Conservation (phyloP, 179 eudicot genomes). For the Nepenthes alata region DNA sequence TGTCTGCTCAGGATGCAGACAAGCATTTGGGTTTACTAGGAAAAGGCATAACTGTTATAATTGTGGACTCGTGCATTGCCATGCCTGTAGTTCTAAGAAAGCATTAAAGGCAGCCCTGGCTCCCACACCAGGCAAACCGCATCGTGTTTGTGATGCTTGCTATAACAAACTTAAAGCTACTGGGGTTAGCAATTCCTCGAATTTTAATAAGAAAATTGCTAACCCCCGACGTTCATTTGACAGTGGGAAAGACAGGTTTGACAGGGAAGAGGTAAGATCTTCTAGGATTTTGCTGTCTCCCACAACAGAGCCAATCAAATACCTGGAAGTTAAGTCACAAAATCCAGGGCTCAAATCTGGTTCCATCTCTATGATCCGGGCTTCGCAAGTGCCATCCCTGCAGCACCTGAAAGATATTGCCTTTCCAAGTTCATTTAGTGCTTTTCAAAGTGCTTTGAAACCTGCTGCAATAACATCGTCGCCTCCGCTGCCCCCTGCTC, state of each 20-base stretch:
- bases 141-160: constrained; percentile 83
- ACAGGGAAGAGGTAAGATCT: constrained; percentile 17
- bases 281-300: constrained; percentile 33
- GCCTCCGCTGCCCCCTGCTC: constrained; percentile 19
- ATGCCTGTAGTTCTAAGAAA: constrained; percentile 69
- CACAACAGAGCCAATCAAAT: constrained; percentile 52
- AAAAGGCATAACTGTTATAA: constrained; percentile 76
- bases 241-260: constrained; percentile 20
- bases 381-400: constrained; percentile 60
- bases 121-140: constrained; percentile 80
- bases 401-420: constrained; percentile 50
- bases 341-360: constrained; percentile 29
- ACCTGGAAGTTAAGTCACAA: constrained; percentile 46
- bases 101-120: constrained; percentile 83
- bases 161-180: constrained; percentile 50
- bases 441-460: constrained; percentile 40
- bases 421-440: constrained; percentile 55
- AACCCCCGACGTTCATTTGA: constrained; percentile 39
- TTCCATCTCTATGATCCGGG: constrained; percentile 42
- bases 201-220: constrained; percentile 21
- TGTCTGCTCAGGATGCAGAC: constrained; percentile 68
- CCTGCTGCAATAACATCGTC: constrained; percentile 23
- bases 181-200: constrained; percentile 18
- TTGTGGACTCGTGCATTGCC: constrained; percentile 75
- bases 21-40: constrained; percentile 77